Evolutionary conservation across 2,329 filamentous ascomycete species (phyloP).

Genomic region (Conoideocrella luteorostrata): DNA sequence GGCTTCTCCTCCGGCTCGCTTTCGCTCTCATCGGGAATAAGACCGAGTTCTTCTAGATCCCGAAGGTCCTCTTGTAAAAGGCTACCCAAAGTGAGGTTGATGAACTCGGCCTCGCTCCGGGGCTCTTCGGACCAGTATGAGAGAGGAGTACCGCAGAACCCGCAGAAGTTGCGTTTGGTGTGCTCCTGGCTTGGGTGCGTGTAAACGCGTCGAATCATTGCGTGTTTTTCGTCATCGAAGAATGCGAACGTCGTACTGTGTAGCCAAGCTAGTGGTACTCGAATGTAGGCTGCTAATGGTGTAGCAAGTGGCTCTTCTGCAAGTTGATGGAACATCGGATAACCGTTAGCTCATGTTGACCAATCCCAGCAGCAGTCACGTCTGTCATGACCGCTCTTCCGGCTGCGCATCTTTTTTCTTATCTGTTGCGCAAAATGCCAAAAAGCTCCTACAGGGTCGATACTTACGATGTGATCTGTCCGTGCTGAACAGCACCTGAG

Average conservation of each 20-base stretch:
- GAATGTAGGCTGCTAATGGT: slow-evolving; percentile 73
- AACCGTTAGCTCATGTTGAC: slow-evolving; percentile 1
- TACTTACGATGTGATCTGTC: slow-evolving; percentile 64
- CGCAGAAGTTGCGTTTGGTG: slow-evolving; percentile 75
- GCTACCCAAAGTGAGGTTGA: slow-evolving; percentile 76
- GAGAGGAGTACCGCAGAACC: slow-evolving; percentile 82
- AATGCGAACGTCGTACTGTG: slow-evolving; percentile 67
- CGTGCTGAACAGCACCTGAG: slow-evolving; percentile 70
- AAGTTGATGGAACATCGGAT: background rate
- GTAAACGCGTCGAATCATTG: slow-evolving; percentile 61
- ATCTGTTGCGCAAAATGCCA: no score
- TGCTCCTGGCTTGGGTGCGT: slow-evolving; percentile 50
- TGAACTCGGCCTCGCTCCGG: slow-evolving; percentile 64
- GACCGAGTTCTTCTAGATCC: slow-evolving; percentile 65
- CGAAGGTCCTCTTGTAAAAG: slow-evolving; percentile 64
- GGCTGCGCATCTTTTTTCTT: no score
- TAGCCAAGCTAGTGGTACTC: slow-evolving; percentile 77
- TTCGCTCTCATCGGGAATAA: slow-evolving; percentile 50
- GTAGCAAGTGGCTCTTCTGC: slow-evolving; percentile 60
- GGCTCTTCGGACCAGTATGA: slow-evolving; percentile 77
- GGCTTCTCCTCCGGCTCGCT: slow-evolving; percentile 19
- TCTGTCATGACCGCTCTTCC: no score
- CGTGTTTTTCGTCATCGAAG: slow-evolving; percentile 69
- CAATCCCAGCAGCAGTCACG: no score
- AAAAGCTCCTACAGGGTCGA: no score